Evolutionary conservation across 2,329 filamentous ascomycete genomes (phyloP), one percentile per base, ranked within the genome.

Genomic region (Stagonosporopsis chrysanthemi): DNA sequence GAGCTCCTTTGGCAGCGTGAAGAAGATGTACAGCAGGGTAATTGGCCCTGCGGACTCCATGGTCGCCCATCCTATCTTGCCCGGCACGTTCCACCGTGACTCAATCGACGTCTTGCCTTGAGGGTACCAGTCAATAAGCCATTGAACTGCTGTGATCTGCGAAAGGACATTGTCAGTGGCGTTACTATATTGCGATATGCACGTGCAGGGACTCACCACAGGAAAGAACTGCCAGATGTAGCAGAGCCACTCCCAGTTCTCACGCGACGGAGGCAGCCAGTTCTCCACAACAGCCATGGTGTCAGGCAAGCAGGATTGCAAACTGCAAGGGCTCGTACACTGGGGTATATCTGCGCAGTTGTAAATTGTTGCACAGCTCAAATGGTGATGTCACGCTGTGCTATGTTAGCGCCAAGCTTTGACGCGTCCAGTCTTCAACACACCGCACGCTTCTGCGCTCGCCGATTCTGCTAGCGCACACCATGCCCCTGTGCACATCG

Each of bases 21-120:
- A 82, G 83, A 97, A 89, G 66, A 89, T 86, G 79, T 97, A 97
- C 52, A 95, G 76, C 56, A 97, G 79, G 12, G 88, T 90, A 31
- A 92, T 69, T 70, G 92, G 88, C 15, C 91, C 92, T 0, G 90
- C 88, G 14, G 85, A 80, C 77, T 99, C 95, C 92, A 97, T 97
- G 2, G 88, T 85, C 53, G 90, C 83, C 95, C 95, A 99, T 56
- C 87, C 92, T 62, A 91, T 80, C 67, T 90, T 91, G 60, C 95
- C 95, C 1, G 93, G 91, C n/a, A 98, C 77, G 78, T 99, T 99
- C 73, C 95, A 81, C 12, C 79, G 79, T 67, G 89, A 92, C 3
- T 82, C 72, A 17, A 87, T 83, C 3, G 92, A 96, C 2, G 93
- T 97, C 79, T 98, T 98, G 75, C 95, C 95, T 81, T 94, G 92